phyloP scores from a whole-genome alignment of 176 grass and related monocot genomes.

The Miscanthus lutarioriparius region DNA sequence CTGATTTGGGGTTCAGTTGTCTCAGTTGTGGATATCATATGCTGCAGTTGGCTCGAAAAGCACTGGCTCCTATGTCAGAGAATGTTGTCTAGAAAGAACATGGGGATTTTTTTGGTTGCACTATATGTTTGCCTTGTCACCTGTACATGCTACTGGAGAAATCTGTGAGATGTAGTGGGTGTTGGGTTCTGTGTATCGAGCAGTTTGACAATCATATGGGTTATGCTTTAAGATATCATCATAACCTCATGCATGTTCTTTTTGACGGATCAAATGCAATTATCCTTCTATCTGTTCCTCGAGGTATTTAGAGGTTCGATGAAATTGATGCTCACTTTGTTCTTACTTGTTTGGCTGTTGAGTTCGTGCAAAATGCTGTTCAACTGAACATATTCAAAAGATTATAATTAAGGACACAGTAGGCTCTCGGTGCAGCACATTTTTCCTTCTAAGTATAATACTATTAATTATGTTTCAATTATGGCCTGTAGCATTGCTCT shows the following conservation, averaged over 20 bases:
- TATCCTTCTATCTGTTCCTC: slow-evolving; percentile 8
- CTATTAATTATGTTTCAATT: neutral
- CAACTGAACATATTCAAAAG: neutral
- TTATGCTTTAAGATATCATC: slow-evolving; percentile 28
- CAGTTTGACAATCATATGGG: neutral
- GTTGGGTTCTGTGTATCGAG: neutral
- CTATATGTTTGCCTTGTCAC: neutral
- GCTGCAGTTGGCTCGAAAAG: neutral
- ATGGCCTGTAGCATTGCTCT: neutral
- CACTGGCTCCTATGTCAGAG: neutral
- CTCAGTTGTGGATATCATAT: neutral
- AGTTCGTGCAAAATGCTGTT: neutral
- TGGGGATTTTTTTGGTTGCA: neutral
- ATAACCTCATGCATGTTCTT: neutral
- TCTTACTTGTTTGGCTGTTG: neutral
- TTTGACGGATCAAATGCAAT: neutral
- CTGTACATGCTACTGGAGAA: neutral
- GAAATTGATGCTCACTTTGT: neutral
- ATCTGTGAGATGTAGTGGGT: neutral
- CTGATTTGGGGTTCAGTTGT: neutral
- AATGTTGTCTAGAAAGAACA: neutral
- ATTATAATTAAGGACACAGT: neutral
- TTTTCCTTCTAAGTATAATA: neutral
- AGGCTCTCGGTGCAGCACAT: neutral
- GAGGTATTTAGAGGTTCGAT: neutral